Percentiles rank a stretch among this genome's conserved stretches.
phyloP scores from a whole-genome alignment of 108 stramenopile species.

The Cylindrotheca closterium region DNA sequence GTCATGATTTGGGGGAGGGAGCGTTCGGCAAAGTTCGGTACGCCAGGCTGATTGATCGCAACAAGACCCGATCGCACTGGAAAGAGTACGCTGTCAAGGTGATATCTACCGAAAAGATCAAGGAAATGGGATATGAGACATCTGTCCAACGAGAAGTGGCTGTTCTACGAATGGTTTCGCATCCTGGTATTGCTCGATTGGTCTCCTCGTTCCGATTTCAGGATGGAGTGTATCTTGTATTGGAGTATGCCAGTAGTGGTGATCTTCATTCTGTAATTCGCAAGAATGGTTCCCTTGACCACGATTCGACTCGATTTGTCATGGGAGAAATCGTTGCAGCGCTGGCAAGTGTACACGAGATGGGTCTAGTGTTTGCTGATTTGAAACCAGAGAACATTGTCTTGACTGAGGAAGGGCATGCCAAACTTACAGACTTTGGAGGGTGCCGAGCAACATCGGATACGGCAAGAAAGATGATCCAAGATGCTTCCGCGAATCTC shows the following conservation, averaged over 20 bases:
- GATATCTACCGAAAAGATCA: slow-evolving; percentile 73
- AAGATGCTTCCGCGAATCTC: slow-evolving; percentile 47
- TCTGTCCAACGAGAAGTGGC: slow-evolving; percentile 91
- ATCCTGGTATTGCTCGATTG: slow-evolving; percentile 91
- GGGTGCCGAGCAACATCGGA: slow-evolving; percentile 85
- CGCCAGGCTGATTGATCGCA: slow-evolving; percentile 82
- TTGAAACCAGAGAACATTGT: slow-evolving; percentile 95
- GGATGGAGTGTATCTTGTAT: slow-evolving; percentile 89
- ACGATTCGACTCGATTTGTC: slow-evolving; percentile 87
- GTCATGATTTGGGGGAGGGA: slow-evolving; percentile 89
- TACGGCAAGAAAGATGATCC: slow-evolving; percentile 54
- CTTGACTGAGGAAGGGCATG: slow-evolving; percentile 91
- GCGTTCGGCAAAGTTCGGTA: slow-evolving; percentile 89
- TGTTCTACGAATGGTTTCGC: slow-evolving; percentile 77
- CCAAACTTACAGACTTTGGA: slow-evolving; percentile 97
- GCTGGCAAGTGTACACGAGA: slow-evolving; percentile 84
- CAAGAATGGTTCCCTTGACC: slow-evolving; percentile 87
- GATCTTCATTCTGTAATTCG: slow-evolving; percentile 88
- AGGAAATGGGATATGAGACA: slow-evolving; percentile 81
- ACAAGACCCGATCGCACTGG: slow-evolving; percentile 84
- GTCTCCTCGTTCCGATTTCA: slow-evolving; percentile 91
- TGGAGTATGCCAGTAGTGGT: slow-evolving; percentile 94
- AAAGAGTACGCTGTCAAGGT: slow-evolving; percentile 96
- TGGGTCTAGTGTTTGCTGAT: slow-evolving; percentile 87
- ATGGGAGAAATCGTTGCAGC: slow-evolving; percentile 90